Base-by-base conservation (phyloP, 129 eudicot genomes). In the Saposhnikovia divaricata region DNA sequence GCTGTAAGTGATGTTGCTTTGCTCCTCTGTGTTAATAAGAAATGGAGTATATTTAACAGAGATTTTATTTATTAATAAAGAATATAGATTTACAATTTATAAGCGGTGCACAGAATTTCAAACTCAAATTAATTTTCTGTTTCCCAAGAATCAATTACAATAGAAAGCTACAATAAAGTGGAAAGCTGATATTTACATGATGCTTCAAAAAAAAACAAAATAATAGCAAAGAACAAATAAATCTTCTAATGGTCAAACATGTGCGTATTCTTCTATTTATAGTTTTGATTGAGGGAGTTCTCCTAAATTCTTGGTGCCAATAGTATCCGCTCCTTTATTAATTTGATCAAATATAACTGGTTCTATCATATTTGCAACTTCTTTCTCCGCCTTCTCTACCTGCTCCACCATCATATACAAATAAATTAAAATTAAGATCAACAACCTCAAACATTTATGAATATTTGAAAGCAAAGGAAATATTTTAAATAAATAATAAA, bases 341-440 rank as follows among this genome's bases (percentile, higher is more conserved):
- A 40, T 45, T 23, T 72, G 7, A 72, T 21, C 25, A 21, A n/a
- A n/a, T n/a, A 72, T 72, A 5, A 72, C 28, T 2, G 48, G 31
- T 72, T 72, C 43, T 68, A 68, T 68, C 73, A 31, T 27, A 4
- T 25, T 68, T 14, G 23, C 76, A 72, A 42, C 50, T 72, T 72
- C 50, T 42, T 72, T 42, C 50, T 72, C 76, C 16, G 45, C 76
- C 16, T 72, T 72, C 9, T 72, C 76, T 39, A 23, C 76, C 76
- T 72, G 76, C 76, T 39, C 76, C 51, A 66, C 73, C 42, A 19
- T 72, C 51, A 39, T 9, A 39, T 21, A 14, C 25, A 71, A 19
- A 6, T 71, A 23, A 23, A 8, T 2, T 9, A 8, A 7, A 9
- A 23, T 21, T n/a, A 8, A n/a, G 66, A 59, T 59, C 21, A 59